Conservation (phyloP, 139 green algal genomes). For the Astrephomene gubernaculifera region DNA sequence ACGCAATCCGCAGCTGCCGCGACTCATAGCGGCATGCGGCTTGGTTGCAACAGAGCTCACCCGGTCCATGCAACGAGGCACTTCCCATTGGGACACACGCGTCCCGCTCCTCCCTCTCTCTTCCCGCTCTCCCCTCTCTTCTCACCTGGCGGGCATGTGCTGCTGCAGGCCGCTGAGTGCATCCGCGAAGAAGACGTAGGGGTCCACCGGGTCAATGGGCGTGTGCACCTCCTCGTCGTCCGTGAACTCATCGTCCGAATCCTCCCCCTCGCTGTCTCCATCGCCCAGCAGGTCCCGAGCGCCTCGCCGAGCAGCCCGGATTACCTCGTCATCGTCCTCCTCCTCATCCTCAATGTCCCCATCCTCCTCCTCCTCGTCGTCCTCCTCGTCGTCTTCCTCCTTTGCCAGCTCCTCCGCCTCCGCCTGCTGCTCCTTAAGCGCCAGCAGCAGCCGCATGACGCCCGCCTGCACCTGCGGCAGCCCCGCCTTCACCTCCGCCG, state of each 20-base stretch:
- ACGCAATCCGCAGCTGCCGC: no score
- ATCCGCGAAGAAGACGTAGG: conserved; percentile 78
- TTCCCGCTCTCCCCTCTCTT: neutral
- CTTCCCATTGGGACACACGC: no score
- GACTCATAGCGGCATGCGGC: no score
- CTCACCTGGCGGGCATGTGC: conserved; percentile 47
- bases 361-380: conserved; percentile 15
- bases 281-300: conserved; percentile 44
- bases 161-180: conserved; percentile 70
- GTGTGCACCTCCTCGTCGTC: conserved; percentile 57
- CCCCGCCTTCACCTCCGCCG: conserved; percentile 67
- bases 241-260: conserved; percentile 55
- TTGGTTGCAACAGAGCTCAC: no score
- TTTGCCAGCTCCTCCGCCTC: conserved; percentile 40
- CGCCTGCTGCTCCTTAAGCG: conserved; percentile 60
- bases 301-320: conserved; percentile 18
- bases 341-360: neutral
- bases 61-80: no score
- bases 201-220: conserved; percentile 67
- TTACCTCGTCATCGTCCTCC: conserved; percentile 41
- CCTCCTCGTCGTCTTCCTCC: neutral
- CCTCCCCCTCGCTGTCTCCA: conserved; percentile 49
- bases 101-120: neutral
- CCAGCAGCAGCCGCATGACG: conserved; percentile 56
- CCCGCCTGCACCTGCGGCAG: conserved; percentile 64